These are phyloP conservation scores for Pterulicium gracile DNA, from an alignment of 1,284 basidiomycete genomes.

Conservation along the genomic window DNA sequence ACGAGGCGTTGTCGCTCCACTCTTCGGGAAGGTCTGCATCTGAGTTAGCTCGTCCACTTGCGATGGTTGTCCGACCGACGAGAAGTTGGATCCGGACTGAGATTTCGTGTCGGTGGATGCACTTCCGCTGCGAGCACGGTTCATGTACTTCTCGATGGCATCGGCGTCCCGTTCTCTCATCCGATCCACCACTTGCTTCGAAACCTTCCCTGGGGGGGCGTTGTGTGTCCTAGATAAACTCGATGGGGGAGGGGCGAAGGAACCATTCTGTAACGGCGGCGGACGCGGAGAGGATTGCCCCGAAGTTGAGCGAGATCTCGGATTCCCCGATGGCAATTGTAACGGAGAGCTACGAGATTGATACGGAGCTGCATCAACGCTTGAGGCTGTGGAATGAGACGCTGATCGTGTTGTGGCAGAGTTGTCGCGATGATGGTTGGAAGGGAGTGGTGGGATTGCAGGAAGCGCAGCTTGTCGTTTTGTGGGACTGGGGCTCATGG, in stretches of 20 bases:
- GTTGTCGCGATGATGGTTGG: slow-evolving; percentile 26
- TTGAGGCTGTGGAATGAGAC: background rate
- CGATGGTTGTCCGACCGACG: slow-evolving; percentile 35
- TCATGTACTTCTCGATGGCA: slow-evolving; percentile 74
- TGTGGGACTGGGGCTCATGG: background rate
- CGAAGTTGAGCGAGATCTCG: background rate
- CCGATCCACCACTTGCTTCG: slow-evolving; percentile 22
- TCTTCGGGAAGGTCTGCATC: slow-evolving; percentile 33
- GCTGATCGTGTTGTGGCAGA: slow-evolving; percentile 28
- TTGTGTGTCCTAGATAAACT: background rate
- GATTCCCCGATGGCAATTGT: background rate
- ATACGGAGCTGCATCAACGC: background rate
- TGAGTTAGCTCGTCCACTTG: slow-evolving; percentile 43
- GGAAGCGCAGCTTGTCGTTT: slow-evolving; percentile 14
- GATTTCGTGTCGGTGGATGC: slow-evolving; percentile 61
- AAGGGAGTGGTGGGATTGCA: slow-evolving; percentile 27
- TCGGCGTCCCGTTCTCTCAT: slow-evolving; percentile 74
- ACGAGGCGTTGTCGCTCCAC: slow-evolving; percentile 48
- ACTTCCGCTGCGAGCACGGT: slow-evolving; percentile 70
- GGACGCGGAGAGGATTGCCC: background rate
- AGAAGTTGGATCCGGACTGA: slow-evolving; percentile 38
- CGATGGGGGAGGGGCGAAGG: background rate
- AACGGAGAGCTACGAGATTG: background rate
- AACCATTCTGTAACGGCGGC: background rate
- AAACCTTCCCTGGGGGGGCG: background rate